A percentile compares a stretch with the other conserved stretches of the same genome.
Conservation (phyloP, 2,329 filamentous ascomycete species). For the Cercospora sojina region DNA sequence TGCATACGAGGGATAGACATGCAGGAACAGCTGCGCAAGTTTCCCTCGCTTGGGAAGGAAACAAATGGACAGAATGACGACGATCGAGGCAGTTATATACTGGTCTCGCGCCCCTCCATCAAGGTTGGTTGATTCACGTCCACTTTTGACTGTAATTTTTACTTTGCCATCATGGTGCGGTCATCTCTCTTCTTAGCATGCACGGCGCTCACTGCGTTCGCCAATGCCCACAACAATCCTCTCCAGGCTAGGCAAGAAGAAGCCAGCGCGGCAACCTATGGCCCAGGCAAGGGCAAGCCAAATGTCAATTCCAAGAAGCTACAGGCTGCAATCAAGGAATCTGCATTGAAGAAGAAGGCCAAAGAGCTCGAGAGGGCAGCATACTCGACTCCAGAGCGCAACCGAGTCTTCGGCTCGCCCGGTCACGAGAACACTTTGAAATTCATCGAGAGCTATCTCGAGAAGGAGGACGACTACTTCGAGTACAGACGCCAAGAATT, state of each 20-base stretch:
- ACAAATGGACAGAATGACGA: not conserved
- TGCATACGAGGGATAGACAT: slow-evolving; percentile 5
- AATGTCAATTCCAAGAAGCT: slow-evolving; percentile 23
- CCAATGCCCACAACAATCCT: slow-evolving; percentile 9
- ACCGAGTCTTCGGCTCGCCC: slow-evolving; percentile 40
- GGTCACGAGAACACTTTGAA: slow-evolving; percentile 44
- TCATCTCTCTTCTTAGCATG: slow-evolving; percentile 7
- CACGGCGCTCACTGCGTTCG: slow-evolving; percentile 11
- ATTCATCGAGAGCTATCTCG: slow-evolving; percentile 38
- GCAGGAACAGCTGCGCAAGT: slow-evolving; percentile 13
- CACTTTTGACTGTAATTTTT: not conserved
- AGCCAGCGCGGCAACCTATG: not conserved
- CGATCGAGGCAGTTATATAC: slow-evolving; percentile 8
- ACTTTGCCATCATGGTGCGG: slow-evolving; percentile 14
- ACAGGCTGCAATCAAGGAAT: slow-evolving; percentile 22
- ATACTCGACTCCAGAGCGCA: slow-evolving; percentile 40
- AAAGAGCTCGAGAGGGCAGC: slow-evolving; percentile 41
- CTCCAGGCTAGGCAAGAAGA: slow-evolving; percentile 17
- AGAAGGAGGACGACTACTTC: slow-evolving; percentile 59
- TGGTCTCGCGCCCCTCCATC: slow-evolving; percentile 11
- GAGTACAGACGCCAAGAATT: slow-evolving; percentile 53
- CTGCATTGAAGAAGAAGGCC: slow-evolving; percentile 27
- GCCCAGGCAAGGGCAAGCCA: slow-evolving; percentile 7
- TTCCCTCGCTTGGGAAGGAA: not conserved
- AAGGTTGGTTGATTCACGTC: slow-evolving; percentile 13